Evolutionary conservation across 768 basidiomycete genomes (phyloP), one percentile per base, ranked within the genome.

Genomic region (Dendrothele bispora): DNA sequence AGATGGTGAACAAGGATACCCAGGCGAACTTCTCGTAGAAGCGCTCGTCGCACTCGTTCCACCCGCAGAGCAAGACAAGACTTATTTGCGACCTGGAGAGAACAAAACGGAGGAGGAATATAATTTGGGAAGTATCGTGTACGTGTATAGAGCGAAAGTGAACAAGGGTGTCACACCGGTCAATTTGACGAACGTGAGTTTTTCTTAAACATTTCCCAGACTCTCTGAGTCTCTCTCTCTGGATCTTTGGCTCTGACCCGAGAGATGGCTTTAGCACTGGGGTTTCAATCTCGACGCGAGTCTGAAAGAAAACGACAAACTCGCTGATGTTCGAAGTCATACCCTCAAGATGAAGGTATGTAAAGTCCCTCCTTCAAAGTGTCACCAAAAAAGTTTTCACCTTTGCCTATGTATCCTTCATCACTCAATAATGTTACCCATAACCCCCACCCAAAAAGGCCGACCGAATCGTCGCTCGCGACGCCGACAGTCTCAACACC

Each of bases 231-330:
- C 42, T 46, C 45, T 35, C 21, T 25, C 22, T n/a, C n/a, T n/a
- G n/a, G n/a, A n/a, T n/a, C n/a, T n/a, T n/a, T n/a, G n/a, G n/a
- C n/a, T n/a, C n/a, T n/a, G n/a, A n/a, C n/a, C n/a, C n/a, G n/a
- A n/a, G n/a, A n/a, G n/a, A n/a, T n/a, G n/a, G n/a, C n/a, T 25
- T 39, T 49, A 89, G 85, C 87, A 89, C 61, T 89, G 86, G 86
- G 88, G 87, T 24, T 89, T 88, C 70, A 89, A 90, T 58, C 76
- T 89, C 10, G 83, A 87, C 27, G 86, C 84, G 1, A 88, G 85
- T 55, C 66, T 84, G 34, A 63, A 65, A 38, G 69, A 68, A 6
- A 71, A 67, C 5, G 56, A 64, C 3, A 73, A 77, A 27, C 60
- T 67, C 14, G 63, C 79, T 25, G 70, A 71, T 22, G 74, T 89